Evolutionary conservation across 257 asterid species (phyloP).

Genomic region (Leptodermis oblonga): DNA sequence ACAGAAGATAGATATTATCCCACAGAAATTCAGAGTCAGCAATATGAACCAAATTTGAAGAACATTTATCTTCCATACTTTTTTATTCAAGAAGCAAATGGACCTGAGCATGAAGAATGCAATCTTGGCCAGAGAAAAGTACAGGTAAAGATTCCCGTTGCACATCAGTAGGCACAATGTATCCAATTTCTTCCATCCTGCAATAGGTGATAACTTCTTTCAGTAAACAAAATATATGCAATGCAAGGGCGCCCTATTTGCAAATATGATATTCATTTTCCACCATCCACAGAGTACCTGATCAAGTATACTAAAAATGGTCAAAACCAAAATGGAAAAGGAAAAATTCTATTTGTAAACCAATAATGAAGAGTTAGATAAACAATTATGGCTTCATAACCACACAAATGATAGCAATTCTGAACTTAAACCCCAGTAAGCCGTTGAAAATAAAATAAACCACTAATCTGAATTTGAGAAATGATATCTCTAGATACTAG

Average conservation of each 20-base stretch:
- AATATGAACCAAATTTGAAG: not conserved
- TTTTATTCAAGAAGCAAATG: constrained; percentile 13
- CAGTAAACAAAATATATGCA: not conserved
- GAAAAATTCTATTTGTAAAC: not conserved
- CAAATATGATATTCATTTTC: not conserved
- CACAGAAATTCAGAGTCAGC: not conserved
- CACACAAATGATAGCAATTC: not conserved
- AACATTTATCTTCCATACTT: not conserved
- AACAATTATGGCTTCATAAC: too few species aligned
- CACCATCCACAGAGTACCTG: too few species aligned
- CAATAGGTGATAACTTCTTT: constrained; percentile 21
- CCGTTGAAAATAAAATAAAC: not conserved
- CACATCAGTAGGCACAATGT: constrained; percentile 54
- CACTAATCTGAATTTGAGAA: not conserved
- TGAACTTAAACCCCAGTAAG: not conserved
- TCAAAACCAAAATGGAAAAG: not conserved
- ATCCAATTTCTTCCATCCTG: constrained; percentile 93
- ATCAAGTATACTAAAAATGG: too few species aligned
- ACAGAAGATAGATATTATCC: not conserved
- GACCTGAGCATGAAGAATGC: constrained; percentile 96
- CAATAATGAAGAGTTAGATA: too few species aligned
- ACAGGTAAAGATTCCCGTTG: constrained; percentile 75
- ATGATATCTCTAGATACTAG: not conserved
- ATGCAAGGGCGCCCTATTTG: too few species aligned
- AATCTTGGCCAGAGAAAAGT: constrained; percentile 74